Evolutionary conservation across 257 asterid genomes (phyloP), one percentile per base, ranked within the genome.

Genomic region (Salvia miltiorrhiza): DNA sequence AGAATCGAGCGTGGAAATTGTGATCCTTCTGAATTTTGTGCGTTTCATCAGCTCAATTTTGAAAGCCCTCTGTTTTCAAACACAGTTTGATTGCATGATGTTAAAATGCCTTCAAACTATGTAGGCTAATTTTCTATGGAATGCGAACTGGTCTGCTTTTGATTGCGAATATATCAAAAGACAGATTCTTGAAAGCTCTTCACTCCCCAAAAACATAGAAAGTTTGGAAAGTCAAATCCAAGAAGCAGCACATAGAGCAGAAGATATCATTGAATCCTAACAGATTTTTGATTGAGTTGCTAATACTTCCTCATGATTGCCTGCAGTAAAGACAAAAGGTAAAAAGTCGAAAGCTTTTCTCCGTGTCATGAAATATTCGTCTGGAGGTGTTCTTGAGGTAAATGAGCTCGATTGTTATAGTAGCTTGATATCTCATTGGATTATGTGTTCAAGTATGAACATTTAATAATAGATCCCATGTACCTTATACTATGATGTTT

Each of bases 311-410:
- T n/a, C 66, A 55, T 79, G 71, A 33, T 76, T 71, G 65, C 44
- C 57, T 89, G 82, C 96, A 91, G 99, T 88, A 12, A 89, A 89
- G 87, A 81, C 80, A 35, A 91, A 94, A 86, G 90, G 53, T 32
- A 90, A 86, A 73, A 80, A 87, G 77, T 83, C 89, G 75, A 89
- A 87, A 87, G 99, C 97, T 56, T 94, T 94, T 85, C 95, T 94
- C 55, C 97, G 97, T 69, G 97, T 94, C 77, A 63, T 94, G 71
- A 94, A 91, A 72, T 86, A 91, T 84, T 89, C 99, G 1, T 79
- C 67, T 74, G 99, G 99, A 47, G 97, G 97, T 60, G 89, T 85
- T 72, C 95, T 94, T 35, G 99, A 94, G 96, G 97, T 93, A 76
- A 62, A 53, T 19, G 44, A 62, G 54, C 53, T 43, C 20, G 28